These are phyloP conservation scores for Durusdinium trenchii DNA, from an alignment of 73 alveolate genomes.

Conservation along the genomic window DNA sequence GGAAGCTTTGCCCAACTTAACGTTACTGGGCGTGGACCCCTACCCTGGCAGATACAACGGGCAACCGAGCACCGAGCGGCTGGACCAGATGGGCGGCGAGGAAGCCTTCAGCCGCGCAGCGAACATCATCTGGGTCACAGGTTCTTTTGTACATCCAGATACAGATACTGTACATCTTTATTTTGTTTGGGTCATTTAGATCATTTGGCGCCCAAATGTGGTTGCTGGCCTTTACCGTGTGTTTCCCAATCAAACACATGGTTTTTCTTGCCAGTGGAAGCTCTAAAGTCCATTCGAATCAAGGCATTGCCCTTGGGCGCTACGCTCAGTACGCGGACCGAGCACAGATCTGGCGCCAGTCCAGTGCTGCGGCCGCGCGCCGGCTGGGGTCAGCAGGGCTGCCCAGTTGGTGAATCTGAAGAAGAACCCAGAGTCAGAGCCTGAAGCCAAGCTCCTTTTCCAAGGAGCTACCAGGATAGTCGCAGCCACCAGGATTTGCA, in stretches of 20 bases:
- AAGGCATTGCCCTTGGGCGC: conserved; percentile 46
- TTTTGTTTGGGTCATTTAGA: too few species aligned
- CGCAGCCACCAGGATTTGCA: too few species aligned
- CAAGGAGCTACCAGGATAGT: too few species aligned
- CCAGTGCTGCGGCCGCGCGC: conserved; percentile 39
- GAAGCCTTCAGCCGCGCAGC: conserved; percentile 13
- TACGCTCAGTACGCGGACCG: conserved; percentile 18
- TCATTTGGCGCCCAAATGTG: too few species aligned
- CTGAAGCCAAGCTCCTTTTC: too few species aligned
- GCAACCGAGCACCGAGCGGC: conserved; percentile 42
- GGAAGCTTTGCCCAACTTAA: conserved; percentile 66
- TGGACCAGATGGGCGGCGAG: conserved; percentile 59
- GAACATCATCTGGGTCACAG: background rate
- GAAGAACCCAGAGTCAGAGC: too few species aligned
- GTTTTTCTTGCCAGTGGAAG: too few species aligned
- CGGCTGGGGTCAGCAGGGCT: background rate
- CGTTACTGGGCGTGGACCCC: conserved; percentile 76
- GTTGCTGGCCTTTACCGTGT: too few species aligned
- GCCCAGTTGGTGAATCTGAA: background rate
- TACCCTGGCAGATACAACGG: conserved; percentile 73
- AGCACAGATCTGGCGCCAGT: conserved; percentile 61
- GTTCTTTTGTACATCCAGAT: background rate
- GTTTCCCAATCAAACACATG: too few species aligned
- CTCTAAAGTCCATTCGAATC: too few species aligned
- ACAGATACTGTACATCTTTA: too few species aligned